Percentiles rank a stretch among this genome's conserved stretches.
These are phyloP conservation scores for Syzygium jambos DNA, from an alignment of 345 rosid species.

Conservation along the genomic window DNA sequence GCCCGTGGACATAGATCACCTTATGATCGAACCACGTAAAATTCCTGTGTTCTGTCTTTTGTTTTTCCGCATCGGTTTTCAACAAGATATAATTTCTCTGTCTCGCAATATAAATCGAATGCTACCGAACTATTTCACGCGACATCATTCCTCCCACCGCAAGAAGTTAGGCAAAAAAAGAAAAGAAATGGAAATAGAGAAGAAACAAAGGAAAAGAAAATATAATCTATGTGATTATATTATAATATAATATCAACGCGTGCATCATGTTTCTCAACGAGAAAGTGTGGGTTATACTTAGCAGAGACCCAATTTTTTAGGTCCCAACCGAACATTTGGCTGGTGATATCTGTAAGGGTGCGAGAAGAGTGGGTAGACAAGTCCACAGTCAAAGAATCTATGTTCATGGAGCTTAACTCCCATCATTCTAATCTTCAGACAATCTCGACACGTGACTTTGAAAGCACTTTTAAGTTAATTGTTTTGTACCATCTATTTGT, in stretches of 20 bases:
- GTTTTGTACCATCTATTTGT: not conserved
- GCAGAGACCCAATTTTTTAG: not conserved
- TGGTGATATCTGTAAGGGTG: not conserved
- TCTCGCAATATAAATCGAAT: not conserved
- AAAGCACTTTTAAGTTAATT: not conserved
- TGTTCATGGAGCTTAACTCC: not conserved
- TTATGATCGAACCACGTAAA: too few species aligned
- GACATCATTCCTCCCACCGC: not conserved
- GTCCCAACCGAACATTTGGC: not conserved
- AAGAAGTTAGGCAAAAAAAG: not conserved
- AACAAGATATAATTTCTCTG: not conserved
- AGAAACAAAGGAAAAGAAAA: not conserved
- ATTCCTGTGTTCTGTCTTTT: too few species aligned
- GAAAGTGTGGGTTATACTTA: not conserved
- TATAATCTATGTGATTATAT: not conserved
- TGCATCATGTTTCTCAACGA: not conserved
- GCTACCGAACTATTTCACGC: not conserved
- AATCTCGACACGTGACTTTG: not conserved
- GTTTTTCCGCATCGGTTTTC: too few species aligned
- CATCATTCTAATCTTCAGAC: not conserved
- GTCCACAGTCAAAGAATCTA: not conserved
- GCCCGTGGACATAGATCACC: too few species aligned
- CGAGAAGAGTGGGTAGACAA: not conserved
- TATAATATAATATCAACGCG: not conserved
- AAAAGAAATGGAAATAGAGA: not conserved